Evolutionary conservation across 2,329 filamentous ascomycete genomes (phyloP).

Genomic region (Paraphoma chrysanthemicola): DNA sequence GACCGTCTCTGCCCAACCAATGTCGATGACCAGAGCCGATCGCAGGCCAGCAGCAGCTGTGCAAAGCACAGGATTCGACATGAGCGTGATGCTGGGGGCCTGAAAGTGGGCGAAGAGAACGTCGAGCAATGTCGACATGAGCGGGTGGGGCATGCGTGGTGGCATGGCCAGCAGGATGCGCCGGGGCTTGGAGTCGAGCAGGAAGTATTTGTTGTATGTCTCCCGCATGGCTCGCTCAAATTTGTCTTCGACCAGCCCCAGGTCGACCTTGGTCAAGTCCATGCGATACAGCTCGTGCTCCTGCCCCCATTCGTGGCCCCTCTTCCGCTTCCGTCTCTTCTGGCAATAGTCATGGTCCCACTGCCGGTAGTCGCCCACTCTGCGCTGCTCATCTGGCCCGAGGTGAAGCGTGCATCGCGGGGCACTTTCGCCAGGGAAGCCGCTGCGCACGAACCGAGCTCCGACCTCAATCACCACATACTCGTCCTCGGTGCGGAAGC

Average conservation of each 20-base stretch:
- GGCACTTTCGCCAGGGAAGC: conserved; percentile 82
- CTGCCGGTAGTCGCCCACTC: conserved; percentile 80
- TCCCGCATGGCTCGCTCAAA: conserved; percentile 83
- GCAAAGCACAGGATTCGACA: conserved; percentile 78
- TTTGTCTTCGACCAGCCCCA: conserved; percentile 84
- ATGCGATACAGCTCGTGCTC: conserved; percentile 78
- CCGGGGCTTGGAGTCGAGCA: conserved; percentile 76
- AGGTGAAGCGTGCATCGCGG: conserved; percentile 77
- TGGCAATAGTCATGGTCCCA: conserved; percentile 66
- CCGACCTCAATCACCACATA: conserved; percentile 87
- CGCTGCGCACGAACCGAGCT: conserved; percentile 77
- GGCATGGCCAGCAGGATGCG: conserved; percentile 79
- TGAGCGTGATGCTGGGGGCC: conserved; percentile 78
- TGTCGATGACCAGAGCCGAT: conserved; percentile 84
- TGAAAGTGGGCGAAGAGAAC: conserved; percentile 83
- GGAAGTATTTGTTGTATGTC: conserved; percentile 77
- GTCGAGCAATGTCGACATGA: conserved; percentile 77
- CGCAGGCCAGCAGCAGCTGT: conserved; percentile 81
- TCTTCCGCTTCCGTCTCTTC: conserved; percentile 56
- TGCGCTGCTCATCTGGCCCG: conserved; percentile 75
- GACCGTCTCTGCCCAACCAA: conserved; percentile 91
- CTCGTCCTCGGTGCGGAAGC: conserved; percentile 73
- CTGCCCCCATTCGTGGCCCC: conserved; percentile 65
- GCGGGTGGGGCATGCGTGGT: conserved; percentile 75
- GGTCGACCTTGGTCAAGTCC: conserved; percentile 74